A percentile compares a stretch with the other conserved stretches of the same genome.
These are phyloP conservation scores for Solanum raphanifolium DNA, from an alignment of 257 asterid species.

Conservation along the genomic window DNA sequence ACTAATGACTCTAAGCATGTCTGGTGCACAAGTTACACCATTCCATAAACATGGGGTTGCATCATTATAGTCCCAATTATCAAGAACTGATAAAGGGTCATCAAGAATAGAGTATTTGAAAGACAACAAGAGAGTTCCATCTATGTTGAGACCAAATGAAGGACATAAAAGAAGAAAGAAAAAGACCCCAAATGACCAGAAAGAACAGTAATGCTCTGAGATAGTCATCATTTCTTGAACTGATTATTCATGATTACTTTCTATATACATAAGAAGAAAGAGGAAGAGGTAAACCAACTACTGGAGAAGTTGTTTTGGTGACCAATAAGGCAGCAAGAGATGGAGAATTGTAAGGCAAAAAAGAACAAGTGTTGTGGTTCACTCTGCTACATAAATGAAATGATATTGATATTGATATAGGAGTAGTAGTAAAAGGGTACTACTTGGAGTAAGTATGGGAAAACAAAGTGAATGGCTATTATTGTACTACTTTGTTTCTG, in stretches of 20 bases:
- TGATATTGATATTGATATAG: background rate
- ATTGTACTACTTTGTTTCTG: slow-evolving; percentile 14
- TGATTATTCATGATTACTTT: slow-evolving; percentile 1
- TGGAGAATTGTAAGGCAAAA: slow-evolving; percentile 9
- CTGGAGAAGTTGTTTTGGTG: slow-evolving; percentile 55
- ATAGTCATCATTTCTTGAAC: slow-evolving; percentile 25
- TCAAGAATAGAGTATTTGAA: slow-evolving; percentile 65
- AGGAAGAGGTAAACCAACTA: slow-evolving; percentile 45
- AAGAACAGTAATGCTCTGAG: background rate
- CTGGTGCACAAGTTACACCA: slow-evolving; percentile 57
- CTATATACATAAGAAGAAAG: slow-evolving; percentile 15
- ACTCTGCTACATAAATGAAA: background rate
- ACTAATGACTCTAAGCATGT: slow-evolving; percentile 29
- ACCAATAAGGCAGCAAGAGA: slow-evolving; percentile 23
- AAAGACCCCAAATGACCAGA: slow-evolving; percentile 10
- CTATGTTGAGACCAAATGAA: slow-evolving; percentile 45
- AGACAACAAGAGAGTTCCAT: slow-evolving; percentile 75
- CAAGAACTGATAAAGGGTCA: slow-evolving; percentile 82
- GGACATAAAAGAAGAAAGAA: slow-evolving; percentile 30
- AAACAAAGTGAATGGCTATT: slow-evolving; percentile 8
- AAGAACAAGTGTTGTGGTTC: background rate
- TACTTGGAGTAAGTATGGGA: slow-evolving; percentile 16
- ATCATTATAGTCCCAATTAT: slow-evolving; percentile 70
- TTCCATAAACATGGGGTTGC: slow-evolving; percentile 68
- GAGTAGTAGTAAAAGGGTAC: background rate